Evolutionary conservation across 1,139 yeast genomes (phyloP).

Genomic region (Geotrichum europaeum): DNA sequence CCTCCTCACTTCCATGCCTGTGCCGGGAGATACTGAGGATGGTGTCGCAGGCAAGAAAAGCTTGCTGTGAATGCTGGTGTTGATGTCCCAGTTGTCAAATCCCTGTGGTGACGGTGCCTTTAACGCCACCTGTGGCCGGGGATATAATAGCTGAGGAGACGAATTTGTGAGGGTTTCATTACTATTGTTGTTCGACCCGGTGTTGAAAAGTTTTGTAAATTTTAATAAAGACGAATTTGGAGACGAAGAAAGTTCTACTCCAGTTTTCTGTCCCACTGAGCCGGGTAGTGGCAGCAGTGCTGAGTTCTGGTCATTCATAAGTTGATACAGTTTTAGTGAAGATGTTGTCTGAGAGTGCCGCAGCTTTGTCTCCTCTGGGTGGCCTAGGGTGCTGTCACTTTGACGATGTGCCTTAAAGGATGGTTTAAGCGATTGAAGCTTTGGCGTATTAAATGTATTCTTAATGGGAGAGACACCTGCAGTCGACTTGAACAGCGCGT

Average conservation of each 20-base stretch:
- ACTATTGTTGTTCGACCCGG: neutral
- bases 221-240: neutral
- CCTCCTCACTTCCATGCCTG: neutral
- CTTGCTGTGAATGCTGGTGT: slow-evolving; percentile 3
- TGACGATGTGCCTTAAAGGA: slow-evolving; percentile 9
- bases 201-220: neutral
- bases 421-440: slow-evolving; percentile 2
- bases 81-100: slow-evolving; percentile 14
- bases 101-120: neutral
- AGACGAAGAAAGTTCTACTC: neutral
- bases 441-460: neutral
- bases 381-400: slow-evolving; percentile 5
- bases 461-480: neutral
- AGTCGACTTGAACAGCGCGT: neutral
- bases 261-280: neutral
- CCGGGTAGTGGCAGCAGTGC: neutral
- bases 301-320: neutral
- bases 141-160: neutral
- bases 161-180: neutral
- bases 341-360: neutral
- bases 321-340: neutral
- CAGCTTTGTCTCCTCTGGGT: neutral
- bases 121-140: neutral
- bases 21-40: neutral
- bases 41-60: neutral